Evolutionary conservation across 768 basidiomycete species (phyloP).

Genomic region (Amanita thiersii): DNA sequence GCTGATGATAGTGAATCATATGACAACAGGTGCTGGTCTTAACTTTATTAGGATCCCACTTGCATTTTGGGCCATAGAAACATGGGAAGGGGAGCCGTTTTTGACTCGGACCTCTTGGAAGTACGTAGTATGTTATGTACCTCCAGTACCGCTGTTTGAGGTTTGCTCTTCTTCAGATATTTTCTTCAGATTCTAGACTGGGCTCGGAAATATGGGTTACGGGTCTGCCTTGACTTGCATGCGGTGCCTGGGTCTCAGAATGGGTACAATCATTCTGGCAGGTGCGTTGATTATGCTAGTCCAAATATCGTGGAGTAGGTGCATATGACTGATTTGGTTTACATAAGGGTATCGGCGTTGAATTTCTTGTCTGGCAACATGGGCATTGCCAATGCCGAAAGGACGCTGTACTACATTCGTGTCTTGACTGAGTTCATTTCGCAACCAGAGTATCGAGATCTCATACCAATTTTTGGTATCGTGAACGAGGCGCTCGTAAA

Average conservation of each 20-base stretch:
- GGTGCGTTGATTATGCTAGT: slow-evolving; percentile 10
- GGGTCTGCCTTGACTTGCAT: slow-evolving; percentile 76
- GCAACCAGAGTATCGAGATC: slow-evolving; percentile 44
- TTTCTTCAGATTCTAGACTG: slow-evolving; percentile 69
- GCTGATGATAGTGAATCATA: background rate
- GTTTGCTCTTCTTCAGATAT: slow-evolving; percentile 34
- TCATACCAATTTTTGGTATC: slow-evolving; percentile 55
- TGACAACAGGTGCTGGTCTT: slow-evolving; percentile 50
- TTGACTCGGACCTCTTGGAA: slow-evolving; percentile 69
- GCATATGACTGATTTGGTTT: background rate
- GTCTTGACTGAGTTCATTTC: slow-evolving; percentile 74
- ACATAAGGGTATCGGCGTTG: slow-evolving; percentile 31
- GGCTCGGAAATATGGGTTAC: slow-evolving; percentile 86
- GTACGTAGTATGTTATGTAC: slow-evolving; percentile 19
- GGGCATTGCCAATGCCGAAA: slow-evolving; percentile 82
- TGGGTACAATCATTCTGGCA: slow-evolving; percentile 62
- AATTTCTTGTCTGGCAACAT: slow-evolving; percentile 67
- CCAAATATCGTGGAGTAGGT: slow-evolving; percentile 1
- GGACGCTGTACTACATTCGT: slow-evolving; percentile 70
- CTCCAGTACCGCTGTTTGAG: background rate
- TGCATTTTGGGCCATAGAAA: slow-evolving; percentile 83
- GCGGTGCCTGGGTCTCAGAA: slow-evolving; percentile 76
- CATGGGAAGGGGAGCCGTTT: slow-evolving; percentile 69
- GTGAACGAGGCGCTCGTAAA: slow-evolving; percentile 51
- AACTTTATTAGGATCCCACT: slow-evolving; percentile 81